A percentile compares a stretch with the other conserved stretches of the same genome.
Evolutionary conservation across 202 grass and related monocot species (phyloP).

Genomic region (Digitaria exilis): DNA sequence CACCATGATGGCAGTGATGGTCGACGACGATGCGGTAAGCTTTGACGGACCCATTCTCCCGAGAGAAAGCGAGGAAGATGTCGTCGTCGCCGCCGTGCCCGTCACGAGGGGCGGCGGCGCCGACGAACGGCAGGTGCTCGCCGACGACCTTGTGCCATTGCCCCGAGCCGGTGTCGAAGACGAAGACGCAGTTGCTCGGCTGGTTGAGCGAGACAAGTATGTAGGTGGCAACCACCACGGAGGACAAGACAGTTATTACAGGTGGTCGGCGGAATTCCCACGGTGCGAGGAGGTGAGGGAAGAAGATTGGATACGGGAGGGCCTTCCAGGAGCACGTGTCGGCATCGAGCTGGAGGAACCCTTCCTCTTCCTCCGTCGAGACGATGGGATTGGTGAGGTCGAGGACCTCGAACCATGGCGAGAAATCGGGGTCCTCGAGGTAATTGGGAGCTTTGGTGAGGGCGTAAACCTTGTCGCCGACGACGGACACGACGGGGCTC

Average conservation of each 20-base stretch:
- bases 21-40: constrained; percentile 13
- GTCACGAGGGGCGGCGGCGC: background rate
- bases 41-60: background rate
- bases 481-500: background rate
- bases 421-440: background rate
- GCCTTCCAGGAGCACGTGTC: background rate
- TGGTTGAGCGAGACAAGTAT: background rate
- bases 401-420: constrained; percentile 22
- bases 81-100: too few relatives aligned
- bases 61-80: background rate
- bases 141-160: background rate
- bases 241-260: background rate
- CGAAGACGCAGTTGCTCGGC: background rate
- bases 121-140: background rate
- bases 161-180: background rate
- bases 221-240: background rate
- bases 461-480: background rate
- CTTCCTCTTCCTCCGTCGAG: too few relatives aligned
- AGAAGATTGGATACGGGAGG: background rate
- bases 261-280: background rate
- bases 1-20: background rate
- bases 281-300: background rate
- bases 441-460: background rate
- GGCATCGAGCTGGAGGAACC: background rate
- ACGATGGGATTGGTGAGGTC: background rate